Base-by-base conservation (phyloP, 257 asterid species). In the Fraxinus pennsylvanica region DNA sequence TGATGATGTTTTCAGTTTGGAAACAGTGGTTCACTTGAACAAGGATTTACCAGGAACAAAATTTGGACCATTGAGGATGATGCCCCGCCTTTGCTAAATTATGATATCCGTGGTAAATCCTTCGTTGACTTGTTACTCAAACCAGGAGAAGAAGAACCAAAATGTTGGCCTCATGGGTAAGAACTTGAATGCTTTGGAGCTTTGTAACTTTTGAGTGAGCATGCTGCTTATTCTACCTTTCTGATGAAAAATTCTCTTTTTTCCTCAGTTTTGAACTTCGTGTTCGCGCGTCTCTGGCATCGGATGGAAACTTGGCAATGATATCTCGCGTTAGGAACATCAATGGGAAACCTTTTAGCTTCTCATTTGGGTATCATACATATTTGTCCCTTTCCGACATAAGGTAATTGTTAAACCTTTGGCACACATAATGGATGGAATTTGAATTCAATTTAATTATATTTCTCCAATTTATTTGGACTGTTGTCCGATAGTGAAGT, bases 161-260 rank as follows among this genome's bases (percentile, higher is more conserved):
- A 93, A 86, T 87, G 73, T 91, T 96, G 96, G 97, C 97, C 98
- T 82, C 89, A 91, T 68, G 69, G 98, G 98, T 95, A 87, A 78
- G 74, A n/a, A 19, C 61, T 67, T 70, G 6, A 65, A 13, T 50
- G 19, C 76, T 79, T 61, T n/a, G 27, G 68, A 76, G n/a, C 75
- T 38, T 45, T 41, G n/a, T 72, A 57, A 22, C 52, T 30, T 19
- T 30, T 17, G 10, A 54, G 27, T 50, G 61, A 52, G n/a, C 61
- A 52, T 52, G 25, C 27, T 57, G 66, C 9, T 54, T 57, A n/a
- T 57, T n/a, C 27, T 1, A 2, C n/a, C n/a, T n/a, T 54, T 72
- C 75, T 76, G 39, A 72, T 21, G 29, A 73, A 77, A 61, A 21
- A 41, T 66, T 80, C 36, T 72, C 69, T 78, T 71, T 25, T 75